phyloP scores from a whole-genome alignment of 768 basidiomycete species.

The Myochromella boudieri region DNA sequence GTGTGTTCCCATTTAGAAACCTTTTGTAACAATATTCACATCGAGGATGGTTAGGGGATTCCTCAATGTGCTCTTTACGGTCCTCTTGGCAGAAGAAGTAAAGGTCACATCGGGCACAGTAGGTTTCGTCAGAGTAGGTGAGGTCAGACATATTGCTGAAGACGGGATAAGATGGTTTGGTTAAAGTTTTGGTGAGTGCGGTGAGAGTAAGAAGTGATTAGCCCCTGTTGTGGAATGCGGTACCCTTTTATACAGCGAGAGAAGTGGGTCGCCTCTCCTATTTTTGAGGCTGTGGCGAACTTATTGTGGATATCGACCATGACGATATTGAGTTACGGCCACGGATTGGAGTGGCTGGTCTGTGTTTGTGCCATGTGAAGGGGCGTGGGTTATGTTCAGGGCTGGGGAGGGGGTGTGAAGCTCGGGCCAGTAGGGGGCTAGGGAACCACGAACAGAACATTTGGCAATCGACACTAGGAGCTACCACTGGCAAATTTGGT shows the following conservation, averaged over 20 bases:
- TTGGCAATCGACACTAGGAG: too few species aligned
- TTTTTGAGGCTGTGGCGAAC: background rate
- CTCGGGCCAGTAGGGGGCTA: too few species aligned
- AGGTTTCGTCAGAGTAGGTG: constrained; percentile 6
- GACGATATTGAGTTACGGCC: too few species aligned
- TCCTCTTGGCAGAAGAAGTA: constrained; percentile 18
- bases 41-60: constrained; percentile 16
- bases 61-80: constrained; percentile 18
- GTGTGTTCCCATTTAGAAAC: constrained; percentile 18
- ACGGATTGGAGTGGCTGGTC: too few species aligned
- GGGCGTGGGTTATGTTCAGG: too few species aligned
- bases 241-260: background rate
- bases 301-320: background rate
- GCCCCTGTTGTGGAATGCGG: background rate
- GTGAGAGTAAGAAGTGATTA: background rate
- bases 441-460: too few species aligned
- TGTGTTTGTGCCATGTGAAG: too few species aligned
- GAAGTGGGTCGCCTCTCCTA: constrained; percentile 8
- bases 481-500: too few species aligned
- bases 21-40: constrained; percentile 20
- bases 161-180: background rate
- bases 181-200: background rate
- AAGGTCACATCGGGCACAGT: constrained; percentile 22
- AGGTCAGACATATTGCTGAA: constrained; percentile 1
- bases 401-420: too few species aligned